Conservation (phyloP, 164 flowering plant species). For the Aristolochia contorta region DNA sequence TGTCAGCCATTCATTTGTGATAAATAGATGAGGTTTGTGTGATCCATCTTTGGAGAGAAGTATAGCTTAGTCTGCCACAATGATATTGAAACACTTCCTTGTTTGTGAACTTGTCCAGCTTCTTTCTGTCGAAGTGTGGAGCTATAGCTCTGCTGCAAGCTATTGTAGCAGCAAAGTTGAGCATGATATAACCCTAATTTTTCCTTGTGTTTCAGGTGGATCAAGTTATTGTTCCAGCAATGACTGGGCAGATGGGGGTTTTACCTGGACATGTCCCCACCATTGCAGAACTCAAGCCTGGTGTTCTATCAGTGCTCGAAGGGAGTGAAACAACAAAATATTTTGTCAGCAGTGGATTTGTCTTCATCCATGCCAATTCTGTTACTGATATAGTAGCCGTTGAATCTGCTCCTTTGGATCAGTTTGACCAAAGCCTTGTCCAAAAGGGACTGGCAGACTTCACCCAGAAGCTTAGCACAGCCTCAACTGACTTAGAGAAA, state of each 20-base stretch:
- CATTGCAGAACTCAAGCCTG: constrained; percentile 86
- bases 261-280: constrained; percentile 86
- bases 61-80: too few species aligned
- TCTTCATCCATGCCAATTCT: constrained; percentile 78
- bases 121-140: too few species aligned
- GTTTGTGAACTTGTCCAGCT: too few species aligned
- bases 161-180: too few species aligned
- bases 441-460: constrained; percentile 82
- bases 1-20: too few species aligned
- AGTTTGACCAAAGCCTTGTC: constrained; percentile 50
- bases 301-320: constrained; percentile 68
- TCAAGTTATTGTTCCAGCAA: constrained; percentile 79
- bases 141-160: too few species aligned
- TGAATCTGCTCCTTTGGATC: constrained; percentile 80
- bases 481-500: constrained; percentile 80
- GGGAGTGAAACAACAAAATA: constrained; percentile 64
- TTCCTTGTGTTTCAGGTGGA: constrained; percentile 46
- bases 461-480: constrained; percentile 71
- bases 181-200: too few species aligned
- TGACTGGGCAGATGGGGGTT: constrained; percentile 90
- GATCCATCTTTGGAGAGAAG: too few species aligned
- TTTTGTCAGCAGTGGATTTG: constrained; percentile 87
- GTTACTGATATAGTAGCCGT: constrained; percentile 69
- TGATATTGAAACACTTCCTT: too few species aligned
- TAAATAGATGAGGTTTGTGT: too few species aligned